Conservation (phyloP, 2,329 filamentous ascomycete species). For the Nigrospora sphaerica region DNA sequence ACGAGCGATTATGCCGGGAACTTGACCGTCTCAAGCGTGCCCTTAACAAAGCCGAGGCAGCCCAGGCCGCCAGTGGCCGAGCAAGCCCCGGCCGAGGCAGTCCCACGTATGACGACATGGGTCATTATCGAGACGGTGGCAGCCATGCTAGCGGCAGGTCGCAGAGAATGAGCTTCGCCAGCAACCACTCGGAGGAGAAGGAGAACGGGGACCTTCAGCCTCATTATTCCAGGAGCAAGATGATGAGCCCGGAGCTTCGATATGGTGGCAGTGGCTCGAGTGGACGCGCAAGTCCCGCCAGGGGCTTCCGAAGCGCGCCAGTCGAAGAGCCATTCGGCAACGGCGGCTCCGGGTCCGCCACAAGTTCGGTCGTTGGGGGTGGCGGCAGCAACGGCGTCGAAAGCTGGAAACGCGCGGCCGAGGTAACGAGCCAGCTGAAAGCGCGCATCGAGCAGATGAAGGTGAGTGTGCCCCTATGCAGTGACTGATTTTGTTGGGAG, state of each 20-base stretch:
- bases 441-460: constrained; percentile 99
- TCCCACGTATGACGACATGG: constrained; percentile 50
- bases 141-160: constrained; percentile 27
- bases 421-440: constrained; percentile 96
- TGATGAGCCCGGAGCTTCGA: constrained; percentile 45
- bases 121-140: constrained; percentile 49
- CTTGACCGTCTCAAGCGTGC: constrained; percentile 92
- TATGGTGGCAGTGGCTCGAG: constrained; percentile 46
- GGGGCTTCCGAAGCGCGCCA: constrained; percentile 38
- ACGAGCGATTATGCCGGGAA: constrained; percentile 78
- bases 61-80: constrained; percentile 22
- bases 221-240: constrained; percentile 39
- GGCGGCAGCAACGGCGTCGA: constrained; percentile 54
- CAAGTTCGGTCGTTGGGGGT: constrained; percentile 6
- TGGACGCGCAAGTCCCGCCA: constrained; percentile 52
- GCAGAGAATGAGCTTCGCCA: constrained; percentile 56
- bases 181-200: constrained; percentile 67
- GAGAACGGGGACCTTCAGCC: constrained; percentile 54
- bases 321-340: too few relatives aligned
- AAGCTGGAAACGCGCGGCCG: constrained; percentile 94
- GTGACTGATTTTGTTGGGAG: neutral
- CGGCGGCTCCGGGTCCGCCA: constrained; percentile 13
- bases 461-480: constrained; percentile 29
- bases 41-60: constrained; percentile 52
- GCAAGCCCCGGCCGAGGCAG: constrained; percentile 39